phyloP scores from a whole-genome alignment of 768 basidiomycete genomes.

The Leccinum aurantiacum region DNA sequence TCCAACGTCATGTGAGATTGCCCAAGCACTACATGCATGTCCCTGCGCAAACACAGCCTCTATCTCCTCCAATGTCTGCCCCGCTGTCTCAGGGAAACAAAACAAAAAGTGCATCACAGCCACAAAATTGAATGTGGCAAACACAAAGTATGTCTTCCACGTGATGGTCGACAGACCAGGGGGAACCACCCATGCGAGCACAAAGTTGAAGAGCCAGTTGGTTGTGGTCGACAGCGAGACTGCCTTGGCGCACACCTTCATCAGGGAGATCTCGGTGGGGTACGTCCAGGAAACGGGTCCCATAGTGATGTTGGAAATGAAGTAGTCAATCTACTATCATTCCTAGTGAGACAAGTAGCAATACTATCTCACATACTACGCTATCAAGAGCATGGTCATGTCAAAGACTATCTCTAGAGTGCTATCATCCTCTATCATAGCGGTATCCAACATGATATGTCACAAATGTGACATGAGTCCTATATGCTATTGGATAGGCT shows the following conservation, averaged over 20 bases:
- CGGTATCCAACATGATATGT: too few species aligned
- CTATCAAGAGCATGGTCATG: too few species aligned
- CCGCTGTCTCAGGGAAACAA: slow-evolving; percentile 79
- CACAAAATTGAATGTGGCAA: slow-evolving; percentile 74
- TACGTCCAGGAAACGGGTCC: slow-evolving; percentile 71
- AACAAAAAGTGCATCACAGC: slow-evolving; percentile 71
- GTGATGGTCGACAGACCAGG: slow-evolving; percentile 66
- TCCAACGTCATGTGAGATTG: slow-evolving; percentile 58
- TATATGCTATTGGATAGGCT: too few species aligned
- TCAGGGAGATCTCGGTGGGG: slow-evolving; percentile 68
- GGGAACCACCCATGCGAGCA: slow-evolving; percentile 74
- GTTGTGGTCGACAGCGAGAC: slow-evolving; percentile 43
- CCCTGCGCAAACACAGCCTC: slow-evolving; percentile 76
- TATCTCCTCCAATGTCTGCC: slow-evolving; percentile 73
- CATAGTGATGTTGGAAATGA: too few species aligned
- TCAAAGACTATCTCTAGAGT: too few species aligned
- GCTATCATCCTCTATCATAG: too few species aligned
- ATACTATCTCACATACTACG: too few species aligned
- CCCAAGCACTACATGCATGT: slow-evolving; percentile 71
- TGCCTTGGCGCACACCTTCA: slow-evolving; percentile 65
- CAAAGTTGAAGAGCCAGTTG: slow-evolving; percentile 73
- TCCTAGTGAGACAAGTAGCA: too few species aligned
- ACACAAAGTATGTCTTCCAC: slow-evolving; percentile 77
- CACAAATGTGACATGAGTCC: too few species aligned
- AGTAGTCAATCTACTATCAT: too few species aligned